Base-by-base conservation (phyloP, 768 basidiomycete species). In the Pleurotus pulmonarius region DNA sequence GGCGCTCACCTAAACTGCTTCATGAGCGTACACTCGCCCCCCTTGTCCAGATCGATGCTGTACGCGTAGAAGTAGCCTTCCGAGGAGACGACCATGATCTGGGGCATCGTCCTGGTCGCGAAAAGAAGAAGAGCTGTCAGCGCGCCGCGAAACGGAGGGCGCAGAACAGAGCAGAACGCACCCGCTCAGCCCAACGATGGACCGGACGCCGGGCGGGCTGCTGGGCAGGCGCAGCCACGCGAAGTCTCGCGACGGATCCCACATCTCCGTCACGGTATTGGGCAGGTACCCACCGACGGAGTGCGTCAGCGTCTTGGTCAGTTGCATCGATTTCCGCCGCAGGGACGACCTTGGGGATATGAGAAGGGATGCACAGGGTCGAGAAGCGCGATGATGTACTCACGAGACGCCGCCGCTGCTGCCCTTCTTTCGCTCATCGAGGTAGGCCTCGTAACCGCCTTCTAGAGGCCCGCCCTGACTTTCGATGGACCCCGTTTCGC, bases 41-140 rank as follows among this genome's bases (percentile, higher is more conserved):
- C 96, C 51, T 88, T 87, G 70, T 99, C 96, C 58, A 98, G 73
- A 72, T 99, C 96, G 65, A 99, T 96, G 63, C 82, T 91, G 70
- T 98, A 98, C 13, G 89, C 85, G 67, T 99, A 98, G 69, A 97
- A 96, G 63, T 93, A 90, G 1, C 96, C 96, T 57, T 98, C 94
- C 0, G 92, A 90, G 0, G 94, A 94, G 56, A 98, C 84, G 20
- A 99, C 94, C 92, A 97, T 96, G 9, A 98, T 88, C 58, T 99
- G 96, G 0, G 96, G 95, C 73, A 92, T 90, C 5, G 93, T 94
- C 15, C 92, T 94, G 24, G 13, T 6, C 38, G 2, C 7, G 16
- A 1, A 49, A 29, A 47, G 56, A 26, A 57, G 5, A 37, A 15
- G 15, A 26, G 11, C 24, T 39, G 53, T 16, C 4, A 52, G 26